Evolutionary conservation across 176 grass and related monocot genomes (phyloP), one percentile per base, ranked within the genome.

Genomic region (Oryza meyeriana): DNA sequence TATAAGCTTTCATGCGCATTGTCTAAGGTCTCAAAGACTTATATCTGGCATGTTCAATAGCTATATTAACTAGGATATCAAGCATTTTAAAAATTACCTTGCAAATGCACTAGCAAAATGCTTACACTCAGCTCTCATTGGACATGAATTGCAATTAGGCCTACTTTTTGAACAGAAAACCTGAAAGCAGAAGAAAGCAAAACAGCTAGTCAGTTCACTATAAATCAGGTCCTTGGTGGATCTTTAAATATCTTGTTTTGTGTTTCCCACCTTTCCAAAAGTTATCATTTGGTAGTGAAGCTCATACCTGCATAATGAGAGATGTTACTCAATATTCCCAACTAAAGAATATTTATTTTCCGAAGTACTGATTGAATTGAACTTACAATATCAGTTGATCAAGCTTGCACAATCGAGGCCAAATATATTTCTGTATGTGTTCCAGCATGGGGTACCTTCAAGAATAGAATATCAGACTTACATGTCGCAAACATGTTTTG

Each of bases 241-340:
- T 62, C 13, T 70, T 34, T 48, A 75, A 1, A 57, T 79, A 4
- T 12, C 27, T 44, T 41, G 11, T 84, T 40, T 76, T 6, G 39
- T 81, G 38, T 47, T 66, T 78, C 40, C 84, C 77, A 97, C 94
- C 92, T 97, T 97, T 74, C 94, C 94, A 85, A 97, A 97, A 69
- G 94, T 97, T 69, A 97, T 97, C 94, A 97, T 94, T 83, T 97
- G 94, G 81, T 97, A 97, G 91, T 97, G 95, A 66, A 97, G 87
- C 73, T 92, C 92, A 62, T 97, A 97, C 48, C 90, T 94, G 88
- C 65, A 41, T 55, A 71, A 38, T 83, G 47, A 17, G 41, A 90
- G 26, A 42, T 32, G 12, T 68, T 1, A 57, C 25, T 39, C 55
- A 47, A 76, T 68, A n/a, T 38, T 29, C 13, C 17, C 38, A 80